phyloP scores from a whole-genome alignment of 1,284 basidiomycete genomes.

The Pseudozyma pruni region DNA sequence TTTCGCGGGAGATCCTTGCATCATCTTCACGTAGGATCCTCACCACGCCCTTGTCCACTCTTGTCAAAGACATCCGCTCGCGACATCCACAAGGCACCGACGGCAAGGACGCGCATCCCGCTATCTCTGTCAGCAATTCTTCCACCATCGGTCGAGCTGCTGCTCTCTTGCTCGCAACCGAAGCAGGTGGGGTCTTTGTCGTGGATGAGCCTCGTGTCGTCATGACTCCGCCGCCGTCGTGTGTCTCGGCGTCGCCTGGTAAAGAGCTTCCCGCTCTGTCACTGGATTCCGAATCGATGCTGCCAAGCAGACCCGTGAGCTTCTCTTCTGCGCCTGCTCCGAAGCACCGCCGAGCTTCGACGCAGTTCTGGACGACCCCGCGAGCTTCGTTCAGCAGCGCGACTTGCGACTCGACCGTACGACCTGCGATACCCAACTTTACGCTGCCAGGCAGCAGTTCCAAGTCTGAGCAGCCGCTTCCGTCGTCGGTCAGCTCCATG shows the following conservation, averaged over 20 bases:
- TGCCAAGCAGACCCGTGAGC: slow-evolving; percentile 28
- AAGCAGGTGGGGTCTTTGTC: slow-evolving; percentile 32
- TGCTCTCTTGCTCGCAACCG: slow-evolving; percentile 36
- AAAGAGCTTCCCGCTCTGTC: slow-evolving; percentile 22
- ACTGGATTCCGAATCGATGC: slow-evolving; percentile 28
- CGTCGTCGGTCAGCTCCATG: slow-evolving; percentile 25
- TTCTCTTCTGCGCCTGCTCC: slow-evolving; percentile 31
- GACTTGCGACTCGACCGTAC: background rate
- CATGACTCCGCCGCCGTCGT: slow-evolving; percentile 45
- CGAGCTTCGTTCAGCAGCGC: slow-evolving; percentile 20
- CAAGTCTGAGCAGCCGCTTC: slow-evolving; percentile 13
- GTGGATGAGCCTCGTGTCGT: slow-evolving; percentile 37
- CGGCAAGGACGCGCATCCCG: slow-evolving; percentile 44
- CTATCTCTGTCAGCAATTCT: slow-evolving; percentile 35
- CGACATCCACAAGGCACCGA: slow-evolving; percentile 38
- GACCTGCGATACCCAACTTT: slow-evolving; percentile 30
- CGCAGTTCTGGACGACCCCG: slow-evolving; percentile 43
- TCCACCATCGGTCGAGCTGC: slow-evolving; percentile 33
- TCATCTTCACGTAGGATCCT: slow-evolving; percentile 46
- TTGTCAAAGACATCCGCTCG: slow-evolving; percentile 42
- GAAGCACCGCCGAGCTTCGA: slow-evolving; percentile 39
- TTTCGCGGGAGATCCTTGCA: slow-evolving; percentile 35
- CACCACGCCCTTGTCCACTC: slow-evolving; percentile 25
- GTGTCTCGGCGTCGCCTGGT: slow-evolving; percentile 37
- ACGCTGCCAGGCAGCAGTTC: slow-evolving; percentile 3